Evolutionary conservation across 441 rosid species (phyloP), one percentile per base, ranked within the genome.

Genomic region (Mallotus japonicus): DNA sequence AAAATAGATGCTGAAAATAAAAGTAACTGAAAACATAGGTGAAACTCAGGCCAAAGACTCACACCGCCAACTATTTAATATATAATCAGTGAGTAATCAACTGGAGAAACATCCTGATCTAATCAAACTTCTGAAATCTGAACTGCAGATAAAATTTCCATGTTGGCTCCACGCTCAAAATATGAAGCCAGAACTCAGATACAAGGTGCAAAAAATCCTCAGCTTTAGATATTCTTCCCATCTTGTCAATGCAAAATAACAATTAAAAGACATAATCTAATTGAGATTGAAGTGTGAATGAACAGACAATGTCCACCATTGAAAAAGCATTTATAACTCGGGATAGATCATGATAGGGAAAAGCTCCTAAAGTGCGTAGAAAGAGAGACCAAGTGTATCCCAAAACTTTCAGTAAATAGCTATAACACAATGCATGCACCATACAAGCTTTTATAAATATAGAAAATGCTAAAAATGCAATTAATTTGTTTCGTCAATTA

Each of bases 271-370:
- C 8, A 42, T 53, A 46, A 2, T 40, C 20, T n/a, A 50, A 40
- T 7, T 53, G 3, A 74, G 77, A 59, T 49, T 59, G n/a, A 60
- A 60, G 34, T 22, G 49, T 10, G 8, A 61, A 40, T 53, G 28
- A 50, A 59, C 42, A 74, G 12, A 61, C 28, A 55, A 60, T 47
- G 46, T 15, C 47, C 47, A 22, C 47, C 47, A 22, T 40, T 20
- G n/a, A 50, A 57, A 65, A n/a, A 46, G 22, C 7, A 58, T 34
- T 22, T n/a, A 54, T 32, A 32, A 32, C 56, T n/a, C 10, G 6
- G 15, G 40, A 51, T 12, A n/a, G 6, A 34, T 63, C 44, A 32
- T 34, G 34, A 32, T 0, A 28, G 47, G 40, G 32, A 56, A 57
- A 59, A 55, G n/a, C 50, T 49, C 24, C 24, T 70, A 49, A 59